phyloP scores from a whole-genome alignment of 2,329 filamentous ascomycete species.

The Coleophoma cylindrospora region DNA sequence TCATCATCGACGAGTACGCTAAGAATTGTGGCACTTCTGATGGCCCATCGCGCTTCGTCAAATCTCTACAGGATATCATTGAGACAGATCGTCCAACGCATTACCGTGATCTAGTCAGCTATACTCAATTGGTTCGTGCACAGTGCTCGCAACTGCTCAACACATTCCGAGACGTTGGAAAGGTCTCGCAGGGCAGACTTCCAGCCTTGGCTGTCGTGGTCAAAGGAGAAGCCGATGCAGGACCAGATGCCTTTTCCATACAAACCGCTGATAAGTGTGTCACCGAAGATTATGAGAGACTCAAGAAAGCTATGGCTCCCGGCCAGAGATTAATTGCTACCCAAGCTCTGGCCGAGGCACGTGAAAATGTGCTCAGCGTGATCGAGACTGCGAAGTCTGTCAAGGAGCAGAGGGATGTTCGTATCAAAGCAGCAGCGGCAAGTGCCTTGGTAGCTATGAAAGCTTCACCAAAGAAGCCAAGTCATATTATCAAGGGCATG shows the following conservation, averaged over 20 bases:
- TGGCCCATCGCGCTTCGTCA: conserved; percentile 54
- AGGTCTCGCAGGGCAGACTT: conserved; percentile 69
- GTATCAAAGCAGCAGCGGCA: conserved; percentile 81
- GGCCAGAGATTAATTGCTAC: conserved; percentile 81
- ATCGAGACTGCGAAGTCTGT: conserved; percentile 75
- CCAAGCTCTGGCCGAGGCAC: conserved; percentile 74
- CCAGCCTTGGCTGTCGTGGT: conserved; percentile 85
- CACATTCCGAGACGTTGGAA: conserved; percentile 86
- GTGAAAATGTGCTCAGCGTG: conserved; percentile 61
- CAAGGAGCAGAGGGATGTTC: conserved; percentile 78
- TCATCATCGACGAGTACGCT: conserved; percentile 86
- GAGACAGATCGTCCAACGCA: conserved; percentile 75
- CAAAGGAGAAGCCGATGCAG: conserved; percentile 87
- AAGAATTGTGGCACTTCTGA: conserved; percentile 46
- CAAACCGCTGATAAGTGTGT: conserved; percentile 84
- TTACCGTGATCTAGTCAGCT: conserved; percentile 88
- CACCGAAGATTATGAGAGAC: conserved; percentile 75
- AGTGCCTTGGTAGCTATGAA: conserved; percentile 85
- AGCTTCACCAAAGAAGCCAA: conserved; percentile 87
- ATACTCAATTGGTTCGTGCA: conserved; percentile 81
- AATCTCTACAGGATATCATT: conserved; percentile 67
- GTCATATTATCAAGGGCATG: conserved; percentile 86
- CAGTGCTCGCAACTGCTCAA: conserved; percentile 89
- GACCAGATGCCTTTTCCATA: conserved; percentile 88
- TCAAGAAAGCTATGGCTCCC: conserved; percentile 85